Conservation (phyloP, 2,329 filamentous ascomycete genomes). For the Penicillium decumbens region DNA sequence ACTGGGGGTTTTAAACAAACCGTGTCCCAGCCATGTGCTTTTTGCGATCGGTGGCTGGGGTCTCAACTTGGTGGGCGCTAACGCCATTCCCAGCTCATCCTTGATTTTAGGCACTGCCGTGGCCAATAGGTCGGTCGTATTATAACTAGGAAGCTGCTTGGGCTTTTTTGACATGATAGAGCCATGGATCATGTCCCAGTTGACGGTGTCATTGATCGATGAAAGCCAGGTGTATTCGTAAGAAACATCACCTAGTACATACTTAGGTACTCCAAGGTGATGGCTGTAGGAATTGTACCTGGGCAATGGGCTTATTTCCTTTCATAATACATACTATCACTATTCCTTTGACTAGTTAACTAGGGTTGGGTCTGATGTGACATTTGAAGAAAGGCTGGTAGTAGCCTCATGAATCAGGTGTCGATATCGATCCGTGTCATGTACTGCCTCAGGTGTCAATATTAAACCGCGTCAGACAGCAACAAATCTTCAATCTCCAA, state of each 20-base stretch:
- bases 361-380: neutral
- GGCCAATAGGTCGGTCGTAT: neutral
- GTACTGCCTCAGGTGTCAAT: too few species aligned
- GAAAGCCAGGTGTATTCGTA: neutral
- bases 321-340: neutral
- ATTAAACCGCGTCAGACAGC: neutral
- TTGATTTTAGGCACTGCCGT: neutral
- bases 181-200: neutral
- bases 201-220: neutral
- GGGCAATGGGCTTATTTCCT: too few species aligned
- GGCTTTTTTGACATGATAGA: neutral
- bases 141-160: neutral
- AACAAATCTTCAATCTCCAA: neutral
- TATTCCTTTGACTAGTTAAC: neutral
- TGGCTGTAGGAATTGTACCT: neutral
- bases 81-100: neutral
- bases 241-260: neutral
- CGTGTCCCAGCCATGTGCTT: constrained; percentile 25
- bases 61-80: constrained; percentile 1
- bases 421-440: neutral
- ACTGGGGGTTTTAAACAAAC: constrained; percentile 13
- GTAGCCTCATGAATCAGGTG: neutral
- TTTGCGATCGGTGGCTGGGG: constrained; percentile 18
- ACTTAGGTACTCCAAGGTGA: too few species aligned
- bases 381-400: neutral